Evolutionary conservation across 106 monocot genomes (phyloP), one percentile per base, ranked within the genome.

Genomic region (Agapanthus africanus): DNA sequence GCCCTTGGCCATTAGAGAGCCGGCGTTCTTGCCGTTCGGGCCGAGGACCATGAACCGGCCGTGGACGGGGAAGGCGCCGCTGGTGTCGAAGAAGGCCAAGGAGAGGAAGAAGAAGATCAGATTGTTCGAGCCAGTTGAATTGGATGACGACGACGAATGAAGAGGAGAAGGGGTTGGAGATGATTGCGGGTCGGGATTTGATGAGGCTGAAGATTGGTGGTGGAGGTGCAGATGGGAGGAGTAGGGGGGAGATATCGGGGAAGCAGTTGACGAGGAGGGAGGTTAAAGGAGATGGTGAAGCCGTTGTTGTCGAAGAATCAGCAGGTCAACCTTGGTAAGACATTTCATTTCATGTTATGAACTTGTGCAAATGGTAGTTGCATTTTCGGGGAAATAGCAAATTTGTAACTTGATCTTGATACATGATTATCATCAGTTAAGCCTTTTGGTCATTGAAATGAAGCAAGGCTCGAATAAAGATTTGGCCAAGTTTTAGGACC

Each of bases 51-150:
- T 90, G 92, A 74, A 81, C 22, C 73, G 99, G 40, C 99, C 99
- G 25, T 99, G 99, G 99, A 99, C 99, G 13, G 99, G 99, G 23
- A 99, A 93, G 80, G 90, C 99, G 25, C 92, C 92, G 19, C 79
- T 92, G 32, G 70, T 90, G 65, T 87, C 92, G 25, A 93, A 92
- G 87, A 93, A 87, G 90, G 85, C 87, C 54, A 93, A 99, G 80
- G 82, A 81, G 77, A 68, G 81, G 69, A 88, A 86, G 81, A 88
- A 79, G 71, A 91, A 85, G 77, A 73, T 91, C 10, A 66, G 88
- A n/a, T 74, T 95, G 15, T 72, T 83, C 27, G 69, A 80, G 54
- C 85, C 85, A 13, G 63, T 84, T 19, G 75, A 76, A 5, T 15
- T 62, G 54, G 70, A 50, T 28, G 47, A 11, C 38, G 76, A 47